Conservation (phyloP, 192 early-diverging fungal genomes). For the Backusella parvicylindrica region DNA sequence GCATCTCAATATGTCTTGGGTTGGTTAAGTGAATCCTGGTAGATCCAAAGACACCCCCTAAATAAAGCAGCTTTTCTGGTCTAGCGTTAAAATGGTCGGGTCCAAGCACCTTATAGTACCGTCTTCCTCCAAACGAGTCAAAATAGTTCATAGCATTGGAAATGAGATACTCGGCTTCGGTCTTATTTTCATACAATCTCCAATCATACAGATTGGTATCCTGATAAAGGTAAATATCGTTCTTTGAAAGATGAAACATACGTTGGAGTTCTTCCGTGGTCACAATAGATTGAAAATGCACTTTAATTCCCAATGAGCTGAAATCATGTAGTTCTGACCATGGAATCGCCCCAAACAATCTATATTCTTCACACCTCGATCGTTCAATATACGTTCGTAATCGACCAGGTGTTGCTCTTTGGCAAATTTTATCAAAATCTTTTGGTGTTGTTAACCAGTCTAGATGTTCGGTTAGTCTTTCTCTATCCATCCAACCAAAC, state of each 20-base stretch:
- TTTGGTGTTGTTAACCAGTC: conserved; percentile 36
- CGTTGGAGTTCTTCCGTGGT: neutral
- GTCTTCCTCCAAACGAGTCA: conserved; percentile 9
- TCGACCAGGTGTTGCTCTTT: neutral
- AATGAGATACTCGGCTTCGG: neutral
- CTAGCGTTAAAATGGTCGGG: conserved; percentile 22
- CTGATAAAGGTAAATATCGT: conserved; percentile 36
- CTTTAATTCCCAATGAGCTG: conserved; percentile 5
- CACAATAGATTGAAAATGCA: neutral
- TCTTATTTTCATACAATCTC: conserved; percentile 41
- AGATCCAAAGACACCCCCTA: conserved; percentile 45
- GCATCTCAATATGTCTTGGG: conserved; percentile 30
- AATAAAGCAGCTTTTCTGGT: conserved; percentile 39
- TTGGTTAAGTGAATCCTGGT: conserved; percentile 31
- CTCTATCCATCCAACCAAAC: conserved; percentile 38
- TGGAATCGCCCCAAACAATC: conserved; percentile 5
- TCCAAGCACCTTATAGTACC: neutral
- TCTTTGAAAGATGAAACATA: neutral
- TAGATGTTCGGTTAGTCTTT: conserved; percentile 33
- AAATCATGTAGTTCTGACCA: conserved; percentile 26
- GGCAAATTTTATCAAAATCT: conserved; percentile 15
- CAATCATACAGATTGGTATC: conserved; percentile 48
- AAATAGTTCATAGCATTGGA: neutral
- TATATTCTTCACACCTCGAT: conserved; percentile 15
- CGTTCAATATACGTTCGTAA: conserved; percentile 27